Conservation (phyloP, 352 stramenopile genomes). For the Pythium chondricola region DNA sequence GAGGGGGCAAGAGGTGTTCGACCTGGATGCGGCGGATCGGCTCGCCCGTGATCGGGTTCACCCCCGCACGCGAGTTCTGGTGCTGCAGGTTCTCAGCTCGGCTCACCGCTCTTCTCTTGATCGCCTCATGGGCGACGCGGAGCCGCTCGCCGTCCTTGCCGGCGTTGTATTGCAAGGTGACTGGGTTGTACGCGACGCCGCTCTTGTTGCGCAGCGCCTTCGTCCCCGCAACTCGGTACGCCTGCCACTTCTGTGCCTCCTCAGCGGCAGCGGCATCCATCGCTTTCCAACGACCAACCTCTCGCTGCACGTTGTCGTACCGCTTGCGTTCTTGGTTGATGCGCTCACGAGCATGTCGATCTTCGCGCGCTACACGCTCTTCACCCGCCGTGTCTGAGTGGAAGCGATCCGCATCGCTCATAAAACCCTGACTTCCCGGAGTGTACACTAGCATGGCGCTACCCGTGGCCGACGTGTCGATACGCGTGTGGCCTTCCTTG, state of each 20-base stretch:
- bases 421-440: conserved; percentile 58
- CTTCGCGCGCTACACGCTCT: conserved; percentile 58
- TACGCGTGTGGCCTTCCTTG: conserved; percentile 59
- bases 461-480: conserved; percentile 61
- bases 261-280: conserved; percentile 60
- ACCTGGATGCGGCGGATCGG: conserved; percentile 37
- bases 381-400: conserved; percentile 87
- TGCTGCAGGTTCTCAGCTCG: conserved; percentile 78
- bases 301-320: conserved; percentile 50
- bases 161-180: conserved; percentile 87
- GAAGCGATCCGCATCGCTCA: conserved; percentile 85
- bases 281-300: conserved; percentile 79
- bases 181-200: conserved; percentile 81
- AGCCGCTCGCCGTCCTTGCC: conserved; percentile 72
- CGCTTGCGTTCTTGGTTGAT: conserved; percentile 63
- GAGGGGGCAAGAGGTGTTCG: conserved; percentile 43
- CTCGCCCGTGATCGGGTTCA: conserved; percentile 86
- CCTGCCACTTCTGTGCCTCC: conserved; percentile 66
- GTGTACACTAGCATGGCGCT: conserved; percentile 68
- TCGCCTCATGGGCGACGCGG: conserved; percentile 48
- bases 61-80: conserved; percentile 68
- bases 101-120: conserved; percentile 71
- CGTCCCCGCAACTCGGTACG: conserved; percentile 50
- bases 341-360: conserved; percentile 36
- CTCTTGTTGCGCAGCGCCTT: conserved; percentile 86